Conservation (phyloP, 345 rosid genomes). For the Linum tenue region DNA sequence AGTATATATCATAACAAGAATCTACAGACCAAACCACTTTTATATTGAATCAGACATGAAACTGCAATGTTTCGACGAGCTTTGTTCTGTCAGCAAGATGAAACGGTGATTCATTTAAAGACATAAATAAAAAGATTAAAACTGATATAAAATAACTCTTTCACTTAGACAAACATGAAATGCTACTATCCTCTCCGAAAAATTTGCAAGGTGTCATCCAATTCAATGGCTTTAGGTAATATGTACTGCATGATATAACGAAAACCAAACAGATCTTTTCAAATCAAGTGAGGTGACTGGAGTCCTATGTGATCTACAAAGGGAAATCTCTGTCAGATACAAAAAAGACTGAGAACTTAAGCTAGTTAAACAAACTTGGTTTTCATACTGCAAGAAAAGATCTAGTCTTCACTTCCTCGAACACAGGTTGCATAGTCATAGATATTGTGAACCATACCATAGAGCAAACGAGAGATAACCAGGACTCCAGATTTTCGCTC, state of each 20-base stretch:
- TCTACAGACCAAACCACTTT: no score
- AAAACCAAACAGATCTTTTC: neutral
- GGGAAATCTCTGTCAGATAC: neutral
- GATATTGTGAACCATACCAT: conserved; percentile 18
- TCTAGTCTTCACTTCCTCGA: no score
- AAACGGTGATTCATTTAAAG: no score
- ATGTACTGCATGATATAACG: no score
- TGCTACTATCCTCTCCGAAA: neutral
- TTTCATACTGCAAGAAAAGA: neutral
- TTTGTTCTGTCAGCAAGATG: no score
- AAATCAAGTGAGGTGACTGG: neutral
- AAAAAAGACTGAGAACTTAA: neutral
- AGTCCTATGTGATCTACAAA: neutral
- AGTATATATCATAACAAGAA: no score
- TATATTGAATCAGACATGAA: no score
- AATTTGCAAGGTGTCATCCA: neutral
- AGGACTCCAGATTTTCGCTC: conserved; percentile 8
- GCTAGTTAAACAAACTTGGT: neutral
- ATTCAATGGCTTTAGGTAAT: neutral
- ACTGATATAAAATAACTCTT: no score
- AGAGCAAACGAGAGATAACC: conserved; percentile 51
- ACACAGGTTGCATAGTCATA: no score
- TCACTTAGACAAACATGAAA: no score
- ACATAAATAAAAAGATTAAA: no score
- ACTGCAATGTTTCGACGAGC: no score